Evolutionary conservation across 495 filamentous ascomycete genomes (phyloP), one percentile per base, ranked within the genome.

Genomic region (Xylaria grammica): DNA sequence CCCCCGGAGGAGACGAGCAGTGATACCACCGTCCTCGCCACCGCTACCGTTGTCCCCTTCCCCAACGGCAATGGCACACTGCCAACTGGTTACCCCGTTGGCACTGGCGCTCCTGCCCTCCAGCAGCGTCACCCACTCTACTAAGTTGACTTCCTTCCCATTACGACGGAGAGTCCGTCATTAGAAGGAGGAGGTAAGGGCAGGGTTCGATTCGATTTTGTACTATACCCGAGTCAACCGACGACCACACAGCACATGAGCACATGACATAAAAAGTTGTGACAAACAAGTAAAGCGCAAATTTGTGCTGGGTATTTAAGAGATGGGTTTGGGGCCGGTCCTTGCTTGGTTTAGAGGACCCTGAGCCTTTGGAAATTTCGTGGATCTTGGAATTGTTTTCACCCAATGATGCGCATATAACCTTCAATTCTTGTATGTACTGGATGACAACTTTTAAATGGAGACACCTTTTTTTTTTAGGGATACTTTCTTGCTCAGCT

Each of bases 1-100:
- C 66, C 69, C 9, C 61, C 75, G 19, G 77, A 77, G 58, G 70
- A 68, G 30, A 69, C 64, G 3, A 69, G 66, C 9, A 73, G 75
- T 32, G 44, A 55, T 57, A 69, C 65, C 55, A 70, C 60, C 20
- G 68, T 69, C 26, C 72, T 74, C 11, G 62, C 72, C 2, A 76
- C 72, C 26, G 63, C 73, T 19, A 62, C 69, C 65, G 60, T 62
- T 27, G 42, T 68, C 30, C 75, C 75, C 26, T 76, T 68, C 72
- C 70, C 75, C 2, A 67, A 70, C 32, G 65, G 54, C 60, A 75
- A 76, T 62, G 62, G 66, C 45, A 75, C 77, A 11, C 3, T 61
- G 8, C 46, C 58, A 26, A 49, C 57, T 22, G 42, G 42, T 15
- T 52, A 51, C 38, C 60, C 60, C 51, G 60, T 63, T 42, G 60